Evolutionary conservation across 164 flowering plant species (phyloP), one percentile per base, ranked within the genome.

Genomic region (Aristolochia contorta): DNA sequence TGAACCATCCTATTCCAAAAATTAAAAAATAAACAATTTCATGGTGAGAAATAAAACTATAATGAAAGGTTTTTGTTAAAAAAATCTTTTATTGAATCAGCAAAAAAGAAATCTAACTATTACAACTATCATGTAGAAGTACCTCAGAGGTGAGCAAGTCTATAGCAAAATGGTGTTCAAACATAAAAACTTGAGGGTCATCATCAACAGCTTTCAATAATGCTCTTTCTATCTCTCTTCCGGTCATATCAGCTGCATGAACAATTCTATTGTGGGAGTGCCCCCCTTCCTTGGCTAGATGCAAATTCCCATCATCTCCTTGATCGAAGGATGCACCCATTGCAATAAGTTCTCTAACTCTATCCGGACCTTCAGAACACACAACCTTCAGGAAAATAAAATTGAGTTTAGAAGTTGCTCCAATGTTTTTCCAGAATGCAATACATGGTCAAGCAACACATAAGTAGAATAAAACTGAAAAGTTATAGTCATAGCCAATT

Each of bases 161-260:
- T 64, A 93, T 80, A 6, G 99, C 99, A 74, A 81, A 90, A 74
- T 93, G 97, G 71, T 93, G 92, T 57, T 85, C 80, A 59, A 88
- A 93, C 73, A 93, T 73, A 46, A 56, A 76, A 15, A 90, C 88
- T 60, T 80, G 82, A 60, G 95, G 92, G 76, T 90, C 82, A 51
- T 77, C 82, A 56, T 71, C 54, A 69, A 84, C 93, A 46, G 97
- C 97, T 62, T 93, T 83, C 60, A 90, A 64, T 15, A 93, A 75
- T 53, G 97, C 95, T 62, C 97, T 78, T 71, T 90, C 95, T 57
- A 93, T 93, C 78, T 93, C 99, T 65, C 86, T 83, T 67, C 99
- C 99, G 16, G 97, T 93, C 97, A 93, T 90, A 73, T 93, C 99
- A 63, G 97, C 95, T 57, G 96, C 94, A 78, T 93, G 99, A 62